Base-by-base conservation (phyloP, 306 rosid genomes). In the Gillenia trifoliata region DNA sequence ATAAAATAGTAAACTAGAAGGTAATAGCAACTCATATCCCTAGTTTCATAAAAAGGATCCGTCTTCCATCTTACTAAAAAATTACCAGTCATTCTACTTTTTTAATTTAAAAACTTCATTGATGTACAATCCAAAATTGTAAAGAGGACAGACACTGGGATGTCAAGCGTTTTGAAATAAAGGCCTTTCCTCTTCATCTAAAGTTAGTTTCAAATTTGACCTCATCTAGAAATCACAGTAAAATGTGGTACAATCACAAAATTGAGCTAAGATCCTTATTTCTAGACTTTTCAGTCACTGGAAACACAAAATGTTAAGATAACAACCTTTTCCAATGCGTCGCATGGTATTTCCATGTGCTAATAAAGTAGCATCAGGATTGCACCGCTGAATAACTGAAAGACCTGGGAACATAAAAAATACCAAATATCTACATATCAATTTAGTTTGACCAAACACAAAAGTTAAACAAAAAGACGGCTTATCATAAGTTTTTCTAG, bases 291-390 rank as follows among this genome's bases (percentile, higher is more conserved):
- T 25, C 19, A 71, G 34, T 55, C 16, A 17, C 55, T 40, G 38
- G 56, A 72, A 40, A 72, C 3, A 55, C 55, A 72, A 8, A 67
- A 43, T 16, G 13, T 19, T 31, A 55, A 59, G 36, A 65, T 59
- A 45, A 62, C 60, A 85, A 92, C 98, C 96, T 90, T 26, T 88
- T 74, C 91, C 84, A 64, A 92, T 84, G 81, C 89, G 89, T 6
- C 57, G 82, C 90, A 87, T 83, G 68, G 98, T 90, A 78, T 90
- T 90, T 75, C 87, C 90, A 75, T 93, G 97, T 23, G 91, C 95
- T 64, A 93, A 70, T 83, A 90, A 65, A 55, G 70, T 86, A 62
- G 96, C 91, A 66, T 90, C 86, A 55, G 98, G 98, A 75, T 90
- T 90, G 91, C 78, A 84, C 78, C 80, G 88, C 79, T 93, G 97